phyloP scores from a whole-genome alignment of 495 filamentous ascomycete genomes.

The Penicillium bialowiezense region DNA sequence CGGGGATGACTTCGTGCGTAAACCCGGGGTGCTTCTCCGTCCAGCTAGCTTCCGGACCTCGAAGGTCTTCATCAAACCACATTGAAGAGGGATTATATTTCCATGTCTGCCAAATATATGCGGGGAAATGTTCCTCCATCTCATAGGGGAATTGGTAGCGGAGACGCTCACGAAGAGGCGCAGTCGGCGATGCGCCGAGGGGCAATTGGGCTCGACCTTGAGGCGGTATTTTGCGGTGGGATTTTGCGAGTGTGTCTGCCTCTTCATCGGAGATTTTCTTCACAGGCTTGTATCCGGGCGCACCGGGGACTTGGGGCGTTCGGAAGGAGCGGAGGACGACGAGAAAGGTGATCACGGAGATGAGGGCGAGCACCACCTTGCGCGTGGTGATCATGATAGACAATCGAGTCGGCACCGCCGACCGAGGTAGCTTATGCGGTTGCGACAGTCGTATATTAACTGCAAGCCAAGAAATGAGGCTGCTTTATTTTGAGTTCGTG shows the following conservation, averaged over 20 bases:
- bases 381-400: slow-evolving; percentile 64
- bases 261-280: slow-evolving; percentile 23
- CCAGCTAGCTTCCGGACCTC: slow-evolving; percentile 86
- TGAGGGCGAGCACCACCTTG: slow-evolving; percentile 66
- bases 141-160: slow-evolving; percentile 94
- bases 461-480: not conserved
- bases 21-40: slow-evolving; percentile 85
- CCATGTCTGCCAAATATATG: slow-evolving; percentile 99
- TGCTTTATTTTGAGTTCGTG: not conserved
- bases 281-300: slow-evolving; percentile 23
- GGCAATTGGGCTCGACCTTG: slow-evolving; percentile 30
- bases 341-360: slow-evolving; percentile 65
- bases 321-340: slow-evolving; percentile 68
- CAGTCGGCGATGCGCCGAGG: slow-evolving; percentile 32
- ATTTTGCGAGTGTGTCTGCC: slow-evolving; percentile 6
- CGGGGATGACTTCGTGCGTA: slow-evolving; percentile 95
- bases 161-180: slow-evolving; percentile 75
- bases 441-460: slow-evolving; percentile 3
- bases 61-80: slow-evolving; percentile 71
- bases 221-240: slow-evolving; percentile 13
- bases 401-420: slow-evolving; percentile 6
- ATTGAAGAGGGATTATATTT: slow-evolving; percentile 81
- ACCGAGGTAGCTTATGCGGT: not conserved
- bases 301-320: slow-evolving; percentile 21
- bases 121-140: slow-evolving; percentile 81